Evolutionary conservation across 2,329 filamentous ascomycete species (phyloP).

Genomic region (Sporothrix humicola): DNA sequence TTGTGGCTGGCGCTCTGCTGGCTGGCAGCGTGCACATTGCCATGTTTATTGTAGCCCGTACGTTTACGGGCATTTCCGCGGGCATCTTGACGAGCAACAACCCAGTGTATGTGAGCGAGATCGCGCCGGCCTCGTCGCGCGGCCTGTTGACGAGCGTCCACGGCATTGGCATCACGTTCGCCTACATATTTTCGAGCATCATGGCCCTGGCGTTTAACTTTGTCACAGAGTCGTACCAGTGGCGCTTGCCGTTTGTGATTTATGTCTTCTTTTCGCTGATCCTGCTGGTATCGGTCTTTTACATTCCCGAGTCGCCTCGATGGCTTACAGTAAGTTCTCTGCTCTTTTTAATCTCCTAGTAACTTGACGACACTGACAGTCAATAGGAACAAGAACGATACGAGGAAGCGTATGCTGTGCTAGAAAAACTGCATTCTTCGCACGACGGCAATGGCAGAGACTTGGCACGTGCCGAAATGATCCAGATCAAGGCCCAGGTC

Average conservation of each 20-base stretch:
- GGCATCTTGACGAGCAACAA: not conserved
- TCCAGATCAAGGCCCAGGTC: conserved; percentile 20
- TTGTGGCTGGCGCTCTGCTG: not conserved
- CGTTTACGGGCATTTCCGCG: not conserved
- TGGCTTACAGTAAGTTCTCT: conserved; percentile 1
- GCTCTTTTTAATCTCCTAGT: not conserved
- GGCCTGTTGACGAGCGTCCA: not conserved
- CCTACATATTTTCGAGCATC: conserved; percentile 5
- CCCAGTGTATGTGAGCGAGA: not conserved
- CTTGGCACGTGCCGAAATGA: conserved; percentile 2
- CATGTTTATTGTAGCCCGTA: not conserved
- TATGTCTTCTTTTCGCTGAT: not conserved
- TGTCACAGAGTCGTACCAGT: not conserved
- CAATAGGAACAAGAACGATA: conserved; percentile 16
- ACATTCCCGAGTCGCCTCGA: conserved; percentile 16
- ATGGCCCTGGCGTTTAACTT: conserved; percentile 17
- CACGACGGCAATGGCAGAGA: not conserved
- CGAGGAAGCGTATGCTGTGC: not conserved
- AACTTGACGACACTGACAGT: not conserved
- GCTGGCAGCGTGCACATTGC: not conserved
- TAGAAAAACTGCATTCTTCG: not conserved
- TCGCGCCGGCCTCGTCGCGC: conserved; percentile 11
- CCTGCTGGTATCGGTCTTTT: not conserved
- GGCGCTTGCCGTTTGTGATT: conserved; percentile 11
- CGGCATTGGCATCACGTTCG: conserved; percentile 1